Base-by-base conservation (phyloP, 2,329 filamentous ascomycete species). In the Verticillium isaacii region DNA sequence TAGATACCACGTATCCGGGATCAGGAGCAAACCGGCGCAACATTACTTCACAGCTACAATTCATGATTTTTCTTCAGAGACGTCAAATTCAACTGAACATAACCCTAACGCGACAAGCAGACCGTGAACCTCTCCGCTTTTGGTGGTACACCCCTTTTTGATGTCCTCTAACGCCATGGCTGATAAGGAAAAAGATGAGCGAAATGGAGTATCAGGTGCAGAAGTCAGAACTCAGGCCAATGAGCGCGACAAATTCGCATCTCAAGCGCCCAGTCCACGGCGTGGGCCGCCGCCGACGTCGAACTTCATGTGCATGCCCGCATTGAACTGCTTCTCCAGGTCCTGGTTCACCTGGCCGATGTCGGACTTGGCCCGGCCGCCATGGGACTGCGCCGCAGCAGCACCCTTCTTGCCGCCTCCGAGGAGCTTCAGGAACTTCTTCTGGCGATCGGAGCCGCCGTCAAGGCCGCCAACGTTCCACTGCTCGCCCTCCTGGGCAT, bases 391-490 rank as follows among this genome's bases (percentile, higher is more conserved):
- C 2, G 66, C 60, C 0, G 68, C 62, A 7, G 65, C 69, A 34
- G 69, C 71, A 23, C 75, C 74, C 29, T 74, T 73, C 70, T 82
- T 84, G 64, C 80, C 82, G 2, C 75, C 81, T 23, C 84, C 84
- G 4, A 87, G 75, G 1, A 87, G 79, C 36, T 82, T 77, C 67
- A 86, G 71, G 64, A 86, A 86, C 72, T 87, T 87, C 63, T 75
- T 74, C 67, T 85, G 82, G 14, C 85, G 77, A 57, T 75, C 75
- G 19, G 74, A 67, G 25, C 80, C 82, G 36, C 85, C 85, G 45
- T 78, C 79, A 37, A 87, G 75, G 37, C 75, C 78, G 19, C 74
- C 70, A 32, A 85, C 81, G 63, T 85, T 83, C 83, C 83, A 86
- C 64, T 80, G 74, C 69, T 80, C 81, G 3, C 69, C 71, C 15